Conservation (phyloP, 2,329 filamentous ascomycete species). For the Tolypocladium endophyticum region DNA sequence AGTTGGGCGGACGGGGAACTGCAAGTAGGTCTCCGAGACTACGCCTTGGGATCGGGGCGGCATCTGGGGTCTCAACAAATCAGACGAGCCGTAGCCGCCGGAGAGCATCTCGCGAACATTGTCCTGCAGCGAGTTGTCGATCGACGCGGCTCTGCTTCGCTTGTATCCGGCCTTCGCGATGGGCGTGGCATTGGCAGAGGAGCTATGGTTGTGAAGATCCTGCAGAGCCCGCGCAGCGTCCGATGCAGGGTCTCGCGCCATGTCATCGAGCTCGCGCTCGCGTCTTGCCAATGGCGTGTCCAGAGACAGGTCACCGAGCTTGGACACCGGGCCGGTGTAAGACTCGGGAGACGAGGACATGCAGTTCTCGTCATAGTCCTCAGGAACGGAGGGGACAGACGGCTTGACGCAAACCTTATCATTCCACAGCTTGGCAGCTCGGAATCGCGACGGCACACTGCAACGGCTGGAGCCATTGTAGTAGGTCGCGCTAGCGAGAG, state of each 20-base stretch:
- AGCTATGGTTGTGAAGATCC: slow-evolving; percentile 46
- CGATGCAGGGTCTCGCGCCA: slow-evolving; percentile 30
- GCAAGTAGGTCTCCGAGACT: slow-evolving; percentile 15
- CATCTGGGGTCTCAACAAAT: slow-evolving; percentile 22
- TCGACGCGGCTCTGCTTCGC: slow-evolving; percentile 47
- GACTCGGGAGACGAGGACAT: slow-evolving; percentile 47
- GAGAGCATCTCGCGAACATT: slow-evolving; percentile 55
- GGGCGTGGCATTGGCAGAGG: slow-evolving; percentile 24
- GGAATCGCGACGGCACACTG: slow-evolving; percentile 54
- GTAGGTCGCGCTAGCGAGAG: slow-evolving; percentile 47
- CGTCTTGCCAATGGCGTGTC: slow-evolving; percentile 35
- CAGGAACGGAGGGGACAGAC: slow-evolving; percentile 45
- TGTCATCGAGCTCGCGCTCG: slow-evolving; percentile 34
- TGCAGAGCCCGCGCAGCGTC: slow-evolving; percentile 49
- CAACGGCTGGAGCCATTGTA: slow-evolving; percentile 27
- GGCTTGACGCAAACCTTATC: slow-evolving; percentile 44
- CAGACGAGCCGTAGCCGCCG: slow-evolving; percentile 17
- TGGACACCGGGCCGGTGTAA: slow-evolving; percentile 41
- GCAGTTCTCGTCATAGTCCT: slow-evolving; percentile 41
- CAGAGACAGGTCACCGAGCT: slow-evolving; percentile 38
- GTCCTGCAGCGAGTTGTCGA: slow-evolving; percentile 52
- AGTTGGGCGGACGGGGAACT: slow-evolving; percentile 29
- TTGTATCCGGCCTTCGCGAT: slow-evolving; percentile 36
- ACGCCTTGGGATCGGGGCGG: slow-evolving; percentile 24
- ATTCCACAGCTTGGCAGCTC: slow-evolving; percentile 46